Percentiles rank a stretch among this genome's conserved stretches.
Evolutionary conservation across 768 basidiomycete species (phyloP).

Genomic region (Kwoniella sp.): DNA sequence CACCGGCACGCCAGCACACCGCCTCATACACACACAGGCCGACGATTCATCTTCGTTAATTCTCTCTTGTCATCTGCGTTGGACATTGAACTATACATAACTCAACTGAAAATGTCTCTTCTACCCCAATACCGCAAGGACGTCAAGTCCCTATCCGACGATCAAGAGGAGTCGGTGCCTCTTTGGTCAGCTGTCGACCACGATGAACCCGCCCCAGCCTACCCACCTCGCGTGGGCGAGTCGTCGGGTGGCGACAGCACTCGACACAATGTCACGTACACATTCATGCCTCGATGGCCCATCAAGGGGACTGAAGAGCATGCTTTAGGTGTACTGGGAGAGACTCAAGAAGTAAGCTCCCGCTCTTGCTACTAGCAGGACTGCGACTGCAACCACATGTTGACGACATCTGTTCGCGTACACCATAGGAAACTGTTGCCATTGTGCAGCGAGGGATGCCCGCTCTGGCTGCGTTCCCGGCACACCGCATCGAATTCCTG

Average conservation of each 20-base stretch:
- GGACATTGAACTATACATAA: too few species aligned
- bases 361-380: neutral
- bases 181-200: neutral
- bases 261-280: slow-evolving; percentile 34
- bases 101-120: neutral
- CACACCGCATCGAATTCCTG: slow-evolving; percentile 37
- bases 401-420: too few species aligned
- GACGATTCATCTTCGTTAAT: too few species aligned
- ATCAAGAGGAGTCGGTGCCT: neutral
- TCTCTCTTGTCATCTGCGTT: too few species aligned
- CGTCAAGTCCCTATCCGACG: neutral
- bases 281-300: slow-evolving; percentile 36
- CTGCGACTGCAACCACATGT: neutral
- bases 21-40: too few species aligned
- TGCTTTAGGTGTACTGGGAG: slow-evolving; percentile 36
- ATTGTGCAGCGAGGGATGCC: slow-evolving; percentile 36
- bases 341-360: slow-evolving; percentile 28
- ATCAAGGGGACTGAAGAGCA: slow-evolving; percentile 28
- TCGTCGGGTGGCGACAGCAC: neutral
- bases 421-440: slow-evolving; percentile 28
- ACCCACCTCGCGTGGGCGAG: neutral
- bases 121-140: slow-evolving; percentile 1
- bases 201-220: neutral
- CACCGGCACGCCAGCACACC: too few species aligned
- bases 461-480: slow-evolving; percentile 21